Evolutionary conservation across 345 rosid species (phyloP).

Genomic region (Ricinus communis): DNA sequence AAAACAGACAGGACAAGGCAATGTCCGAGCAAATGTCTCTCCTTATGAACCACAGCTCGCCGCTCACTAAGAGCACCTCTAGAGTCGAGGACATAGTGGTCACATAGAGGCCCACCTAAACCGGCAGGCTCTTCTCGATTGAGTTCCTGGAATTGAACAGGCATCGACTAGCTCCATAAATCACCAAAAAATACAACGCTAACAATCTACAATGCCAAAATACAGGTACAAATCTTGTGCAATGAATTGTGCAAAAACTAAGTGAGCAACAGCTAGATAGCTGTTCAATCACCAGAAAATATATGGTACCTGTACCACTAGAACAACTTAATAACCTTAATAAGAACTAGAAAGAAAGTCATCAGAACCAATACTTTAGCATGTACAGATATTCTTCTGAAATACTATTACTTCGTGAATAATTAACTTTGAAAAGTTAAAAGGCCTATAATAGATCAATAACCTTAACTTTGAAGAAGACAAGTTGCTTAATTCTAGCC

Average conservation of each 20-base stretch:
- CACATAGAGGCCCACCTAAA: slow-evolving; percentile 83
- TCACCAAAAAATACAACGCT: neutral
- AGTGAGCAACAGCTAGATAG: neutral
- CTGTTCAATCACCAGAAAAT: neutral
- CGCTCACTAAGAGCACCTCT: slow-evolving; percentile 92
- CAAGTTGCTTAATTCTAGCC: neutral
- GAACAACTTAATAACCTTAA: neutral
- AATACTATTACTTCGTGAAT: neutral
- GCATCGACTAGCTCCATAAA: slow-evolving; percentile 2
- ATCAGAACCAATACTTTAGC: neutral
- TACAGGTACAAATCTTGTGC: neutral
- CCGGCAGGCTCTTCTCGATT: slow-evolving; percentile 93
- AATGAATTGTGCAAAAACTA: neutral
- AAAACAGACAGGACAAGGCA: slow-evolving; percentile 86
- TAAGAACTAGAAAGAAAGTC: neutral
- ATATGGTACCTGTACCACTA: neutral
- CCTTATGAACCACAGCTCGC: slow-evolving; percentile 76
- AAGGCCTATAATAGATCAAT: too few species aligned
- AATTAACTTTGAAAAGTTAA: neutral
- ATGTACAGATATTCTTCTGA: neutral
- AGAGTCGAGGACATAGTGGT: slow-evolving; percentile 73
- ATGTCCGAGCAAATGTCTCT: slow-evolving; percentile 81
- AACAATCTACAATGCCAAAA: slow-evolving; percentile 7
- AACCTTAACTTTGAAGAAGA: too few species aligned
- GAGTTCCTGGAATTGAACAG: slow-evolving; percentile 62